These are phyloP conservation scores for Exophiala sp. DNA, from an alignment of 2,329 filamentous ascomycete species.

Conservation along the genomic window DNA sequence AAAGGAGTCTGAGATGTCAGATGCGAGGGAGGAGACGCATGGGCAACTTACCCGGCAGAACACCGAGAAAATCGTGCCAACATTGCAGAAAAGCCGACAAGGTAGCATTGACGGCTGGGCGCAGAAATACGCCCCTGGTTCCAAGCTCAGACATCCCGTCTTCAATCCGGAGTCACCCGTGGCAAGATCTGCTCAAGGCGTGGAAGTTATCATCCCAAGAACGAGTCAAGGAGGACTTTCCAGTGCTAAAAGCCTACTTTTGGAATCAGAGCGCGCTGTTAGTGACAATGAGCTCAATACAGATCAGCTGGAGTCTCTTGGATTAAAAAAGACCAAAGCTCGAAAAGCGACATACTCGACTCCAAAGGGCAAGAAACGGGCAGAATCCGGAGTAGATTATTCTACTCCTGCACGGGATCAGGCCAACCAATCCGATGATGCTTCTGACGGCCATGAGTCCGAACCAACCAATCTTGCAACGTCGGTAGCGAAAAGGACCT, in stretches of 20 bases:
- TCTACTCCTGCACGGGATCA: slow-evolving; percentile 8
- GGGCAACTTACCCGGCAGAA: slow-evolving; percentile 4
- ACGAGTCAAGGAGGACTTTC: slow-evolving; percentile 14
- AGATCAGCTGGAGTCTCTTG: neutral
- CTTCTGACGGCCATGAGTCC: slow-evolving; percentile 2
- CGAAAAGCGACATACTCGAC: slow-evolving; percentile 15
- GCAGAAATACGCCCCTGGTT: slow-evolving; percentile 14
- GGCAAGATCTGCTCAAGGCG: neutral
- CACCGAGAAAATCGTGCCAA: slow-evolving; percentile 18
- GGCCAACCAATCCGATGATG: neutral
- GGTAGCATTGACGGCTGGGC: slow-evolving; percentile 21
- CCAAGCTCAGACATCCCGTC: slow-evolving; percentile 15
- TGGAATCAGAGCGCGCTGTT: neutral
- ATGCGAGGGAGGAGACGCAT: neutral
- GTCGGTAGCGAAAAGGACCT: slow-evolving; percentile 19
- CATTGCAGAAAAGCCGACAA: slow-evolving; percentile 14
- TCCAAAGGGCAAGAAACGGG: slow-evolving; percentile 21
- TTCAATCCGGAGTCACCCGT: slow-evolving; percentile 11
- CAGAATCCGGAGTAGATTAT: slow-evolving; percentile 18
- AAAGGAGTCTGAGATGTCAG: neutral
- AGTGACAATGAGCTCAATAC: neutral
- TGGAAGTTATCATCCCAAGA: slow-evolving; percentile 18
- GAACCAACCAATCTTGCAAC: slow-evolving; percentile 18
- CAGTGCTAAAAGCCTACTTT: neutral
- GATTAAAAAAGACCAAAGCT: neutral